Evolutionary conservation across 257 asterid species (phyloP).

Genomic region (Petrea volubilis): DNA sequence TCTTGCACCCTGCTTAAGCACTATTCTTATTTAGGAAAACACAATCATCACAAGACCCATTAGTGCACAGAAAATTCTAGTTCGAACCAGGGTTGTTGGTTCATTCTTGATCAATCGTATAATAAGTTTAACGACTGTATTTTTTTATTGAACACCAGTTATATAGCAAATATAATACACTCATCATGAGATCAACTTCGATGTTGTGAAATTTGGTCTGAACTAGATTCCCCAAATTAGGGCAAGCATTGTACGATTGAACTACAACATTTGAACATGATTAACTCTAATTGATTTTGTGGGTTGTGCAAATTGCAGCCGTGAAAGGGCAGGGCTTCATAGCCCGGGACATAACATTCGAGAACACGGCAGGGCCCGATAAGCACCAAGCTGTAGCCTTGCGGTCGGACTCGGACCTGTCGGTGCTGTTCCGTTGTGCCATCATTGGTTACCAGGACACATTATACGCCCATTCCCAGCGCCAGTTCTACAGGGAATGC

Average conservation of each 20-base stretch:
- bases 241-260: too few relatives aligned
- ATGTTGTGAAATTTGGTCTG: too few relatives aligned
- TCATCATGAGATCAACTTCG: too few relatives aligned
- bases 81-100: too few relatives aligned
- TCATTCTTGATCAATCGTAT: too few relatives aligned
- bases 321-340: conserved; percentile 65
- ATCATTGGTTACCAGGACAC: conserved; percentile 71
- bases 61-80: too few relatives aligned
- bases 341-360: conserved; percentile 61
- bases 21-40: background rate
- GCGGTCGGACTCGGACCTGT: conserved; percentile 56
- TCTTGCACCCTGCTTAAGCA: background rate
- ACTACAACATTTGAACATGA: background rate
- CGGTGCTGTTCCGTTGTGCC: conserved; percentile 55
- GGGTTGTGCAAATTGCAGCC: conserved; percentile 36
- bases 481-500: conserved; percentile 68
- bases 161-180: too few relatives aligned
- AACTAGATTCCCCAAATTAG: too few relatives aligned
- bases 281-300: background rate
- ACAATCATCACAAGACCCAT: background rate
- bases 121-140: too few relatives aligned
- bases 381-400: conserved; percentile 75
- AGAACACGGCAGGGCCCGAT: conserved; percentile 74
- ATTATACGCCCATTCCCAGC: conserved; percentile 53
- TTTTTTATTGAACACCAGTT: too few relatives aligned